Base-by-base conservation (phyloP, 208 protist genomes). In the Leishmania tropica region DNA sequence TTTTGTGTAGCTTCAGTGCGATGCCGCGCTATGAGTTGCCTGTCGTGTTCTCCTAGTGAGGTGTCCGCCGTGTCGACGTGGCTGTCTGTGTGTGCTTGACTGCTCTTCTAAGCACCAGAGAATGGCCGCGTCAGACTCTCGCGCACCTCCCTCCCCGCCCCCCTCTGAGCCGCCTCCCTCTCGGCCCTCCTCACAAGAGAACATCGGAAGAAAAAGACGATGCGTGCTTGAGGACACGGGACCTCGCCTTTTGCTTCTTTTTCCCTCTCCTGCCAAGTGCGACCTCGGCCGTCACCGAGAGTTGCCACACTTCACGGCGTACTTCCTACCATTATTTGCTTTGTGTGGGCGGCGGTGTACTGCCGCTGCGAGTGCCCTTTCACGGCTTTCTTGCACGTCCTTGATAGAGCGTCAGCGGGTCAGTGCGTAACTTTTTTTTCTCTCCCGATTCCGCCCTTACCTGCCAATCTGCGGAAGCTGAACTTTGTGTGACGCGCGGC, bases 201-300 rank as follows among this genome's bases (percentile, higher is more conserved):
- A 10, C 35, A 72, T 15, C 31, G 67, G 67, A 31, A 72, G 37
- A 72, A 28, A 47, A 48, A 47, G 28, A 68, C 62, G 11, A 68
- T 68, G 62, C 15, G 3, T 68, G 10, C 31, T 68, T 35, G n/a
- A 31, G 31, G 13, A 6, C 62, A 40, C 31, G 3, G 3, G 15
- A 24, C 62, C 31, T 21, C 68, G 68, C 10, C 42, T 19, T 74
- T 74, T 74, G 35, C 28, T 76, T 58, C n/a, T 75, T 75, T 35
- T 68, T 37, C 35, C 28, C 35, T 58, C 65, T 17, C 6, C 40
- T 47, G 62, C n/a, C 37, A 72, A 72, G 67, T 47, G 40, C 2
- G 21, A 6, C 24, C 21, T n/a, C 10, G 2, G 31, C 19, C 21
- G 2, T 47, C 28, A 3, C 13, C 7, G 21, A 19, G 40, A 72